Conservation (phyloP, 2,329 filamentous ascomycete species). For the Nannizziopsis arthrosporioides region DNA sequence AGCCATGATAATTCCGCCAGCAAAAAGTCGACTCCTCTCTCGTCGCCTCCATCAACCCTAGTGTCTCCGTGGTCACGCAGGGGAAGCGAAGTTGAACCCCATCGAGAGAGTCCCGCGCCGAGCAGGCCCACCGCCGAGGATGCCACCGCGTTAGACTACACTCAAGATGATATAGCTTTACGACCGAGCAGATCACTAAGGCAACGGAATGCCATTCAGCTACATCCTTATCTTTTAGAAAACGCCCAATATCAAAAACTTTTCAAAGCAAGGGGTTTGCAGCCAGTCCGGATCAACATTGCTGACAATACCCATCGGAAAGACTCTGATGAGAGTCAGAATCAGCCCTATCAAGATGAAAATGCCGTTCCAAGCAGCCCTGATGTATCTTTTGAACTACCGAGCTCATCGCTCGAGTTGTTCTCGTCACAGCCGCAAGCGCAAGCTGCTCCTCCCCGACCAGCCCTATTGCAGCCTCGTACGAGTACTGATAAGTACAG, state of each 20-base stretch:
- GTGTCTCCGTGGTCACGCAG: slow-evolving; percentile 5
- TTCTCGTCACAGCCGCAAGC: not conserved
- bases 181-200: slow-evolving; percentile 26
- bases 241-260: slow-evolving; percentile 34
- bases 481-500: slow-evolving; percentile 12
- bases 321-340: slow-evolving; percentile 23
- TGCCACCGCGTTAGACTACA: not conserved
- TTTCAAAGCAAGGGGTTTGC: slow-evolving; percentile 33
- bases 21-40: slow-evolving; percentile 26
- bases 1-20: slow-evolving; percentile 11
- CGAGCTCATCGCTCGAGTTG: slow-evolving; percentile 19
- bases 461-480: not conserved
- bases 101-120: not conserved
- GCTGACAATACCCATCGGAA: slow-evolving; percentile 10
- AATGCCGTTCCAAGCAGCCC: slow-evolving; percentile 25
- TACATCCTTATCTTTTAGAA: slow-evolving; percentile 39
- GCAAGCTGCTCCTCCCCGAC: slow-evolving; percentile 1
- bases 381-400: slow-evolving; percentile 22
- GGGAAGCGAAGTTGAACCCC: not conserved
- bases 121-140: not conserved
- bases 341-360: slow-evolving; percentile 25
- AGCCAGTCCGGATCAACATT: slow-evolving; percentile 29
- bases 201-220: slow-evolving; percentile 38
- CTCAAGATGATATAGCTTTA: not conserved
- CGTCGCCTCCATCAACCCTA: slow-evolving; percentile 23